Evolutionary conservation across 768 basidiomycete genomes (phyloP).

Genomic region (Panellus pusillus): DNA sequence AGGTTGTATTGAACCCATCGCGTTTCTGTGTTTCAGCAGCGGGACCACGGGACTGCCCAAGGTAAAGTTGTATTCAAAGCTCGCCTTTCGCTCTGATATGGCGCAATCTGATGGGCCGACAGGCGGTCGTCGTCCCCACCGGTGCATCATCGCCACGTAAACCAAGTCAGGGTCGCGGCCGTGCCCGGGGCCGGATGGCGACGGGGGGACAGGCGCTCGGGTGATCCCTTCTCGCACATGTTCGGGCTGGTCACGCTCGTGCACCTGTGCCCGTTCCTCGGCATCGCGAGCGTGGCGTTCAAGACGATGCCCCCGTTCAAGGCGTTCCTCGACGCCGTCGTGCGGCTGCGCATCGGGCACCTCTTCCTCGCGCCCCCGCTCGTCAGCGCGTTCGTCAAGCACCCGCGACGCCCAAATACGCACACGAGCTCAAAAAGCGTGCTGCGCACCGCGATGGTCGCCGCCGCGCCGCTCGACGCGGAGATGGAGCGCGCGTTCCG

Average conservation of each 20-base stretch:
- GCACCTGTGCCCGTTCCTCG: slow-evolving; percentile 2
- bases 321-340: background rate
- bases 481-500: background rate
- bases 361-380: background rate
- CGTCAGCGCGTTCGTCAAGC: background rate
- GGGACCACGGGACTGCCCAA: background rate
- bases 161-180: background rate
- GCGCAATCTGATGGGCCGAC: background rate
- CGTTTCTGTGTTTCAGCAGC: no score
- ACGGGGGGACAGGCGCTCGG: background rate
- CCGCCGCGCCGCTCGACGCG: background rate
- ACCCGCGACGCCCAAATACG: background rate
- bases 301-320: slow-evolving; percentile 7
- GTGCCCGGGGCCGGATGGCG: background rate
- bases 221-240: slow-evolving; percentile 2
- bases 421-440: background rate
- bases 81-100: background rate
- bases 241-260: slow-evolving; percentile 6
- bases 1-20: no score
- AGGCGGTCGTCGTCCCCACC: background rate
- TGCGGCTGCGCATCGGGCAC: background rate
- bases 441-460: background rate
- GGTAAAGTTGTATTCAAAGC: background rate
- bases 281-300: slow-evolving; percentile 2
- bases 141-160: background rate